A percentile compares a stretch with the other conserved stretches of the same genome.
phyloP scores from a whole-genome alignment of 305 asterid genomes.

The Plantago coronopus region DNA sequence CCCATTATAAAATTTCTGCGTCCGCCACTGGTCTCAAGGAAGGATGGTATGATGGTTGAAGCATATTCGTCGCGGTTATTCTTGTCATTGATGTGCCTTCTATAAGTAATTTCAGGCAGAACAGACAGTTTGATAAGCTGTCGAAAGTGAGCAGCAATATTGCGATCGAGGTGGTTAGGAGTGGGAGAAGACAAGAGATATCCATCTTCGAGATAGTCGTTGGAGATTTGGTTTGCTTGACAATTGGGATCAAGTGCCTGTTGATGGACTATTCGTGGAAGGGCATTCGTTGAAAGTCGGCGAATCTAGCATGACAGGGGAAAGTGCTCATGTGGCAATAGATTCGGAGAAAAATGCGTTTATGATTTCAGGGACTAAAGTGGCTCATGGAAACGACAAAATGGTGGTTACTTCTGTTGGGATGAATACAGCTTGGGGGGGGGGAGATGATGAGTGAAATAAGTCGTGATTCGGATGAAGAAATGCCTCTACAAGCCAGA shows the following conservation, averaged over 20 bases:
- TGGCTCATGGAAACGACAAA: constrained; percentile 47
- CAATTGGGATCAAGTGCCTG: constrained; percentile 64
- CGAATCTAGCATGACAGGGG: constrained; percentile 66
- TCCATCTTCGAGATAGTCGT: constrained; percentile 53
- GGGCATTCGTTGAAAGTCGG: constrained; percentile 47
- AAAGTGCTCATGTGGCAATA: constrained; percentile 45
- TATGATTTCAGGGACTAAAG: constrained; percentile 48
- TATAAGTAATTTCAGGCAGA: constrained; percentile 43
- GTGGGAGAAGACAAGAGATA: constrained; percentile 43
- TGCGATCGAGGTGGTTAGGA: constrained; percentile 50
- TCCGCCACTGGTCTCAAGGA: too few species aligned
- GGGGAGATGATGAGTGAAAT: constrained; percentile 62
- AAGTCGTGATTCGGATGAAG: constrained; percentile 36
- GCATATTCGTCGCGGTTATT: constrained; percentile 49
- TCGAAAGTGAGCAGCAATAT: constrained; percentile 46
- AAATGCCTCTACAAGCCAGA: constrained; percentile 60
- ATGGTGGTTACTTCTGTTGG: constrained; percentile 64
- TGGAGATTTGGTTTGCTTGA: constrained; percentile 53
- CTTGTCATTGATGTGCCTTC: constrained; percentile 51
- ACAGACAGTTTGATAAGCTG: constrained; percentile 52
- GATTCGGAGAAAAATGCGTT: constrained; percentile 34
- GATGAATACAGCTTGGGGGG: constrained; percentile 67
- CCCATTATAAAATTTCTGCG: too few species aligned
- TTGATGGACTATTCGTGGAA: constrained; percentile 49
- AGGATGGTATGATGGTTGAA: constrained; percentile 73